Evolutionary conservation across 1,284 basidiomycete species (phyloP), one percentile per base, ranked within the genome.

Genomic region (Leccinum olivaceoglutinosum): DNA sequence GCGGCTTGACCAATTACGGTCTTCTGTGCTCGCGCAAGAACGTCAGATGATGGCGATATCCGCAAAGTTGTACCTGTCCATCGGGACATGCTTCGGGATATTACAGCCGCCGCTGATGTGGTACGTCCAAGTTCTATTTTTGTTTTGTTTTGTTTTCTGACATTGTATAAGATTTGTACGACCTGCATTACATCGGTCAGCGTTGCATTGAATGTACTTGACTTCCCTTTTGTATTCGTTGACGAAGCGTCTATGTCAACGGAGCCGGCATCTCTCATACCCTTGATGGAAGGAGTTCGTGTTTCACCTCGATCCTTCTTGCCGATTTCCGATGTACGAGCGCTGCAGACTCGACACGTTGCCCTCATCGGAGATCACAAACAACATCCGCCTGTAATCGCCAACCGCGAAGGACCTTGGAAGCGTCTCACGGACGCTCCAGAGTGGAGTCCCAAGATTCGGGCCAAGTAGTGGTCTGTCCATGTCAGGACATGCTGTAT

Each of bases 181-280:
- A 94, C 92, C 0, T 93, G 91, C 70, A 82, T 94, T 54, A 87
- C 89, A 0, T 84, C 91, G 5, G 88, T 86, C 8, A 85, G 83
- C 16, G 72, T 74, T 38, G 77, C 81, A 1, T 73, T 89, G 63
- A 82, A 85, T 66, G 81, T 86, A 16, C 82, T 89, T 54, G 95
- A 98, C 72, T 96, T 97, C 71, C 96, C 95, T 1, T 84, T 97
- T 39, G 94, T 98, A 7, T 95, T 97, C 71, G 78, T 98, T 34
- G 95, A 98, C 74, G 96, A 98, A 76, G 95, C 94, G 2, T 93
- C 91, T 9, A 97, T 96, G 93, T 94, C 93, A 11, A 96, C 94
- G 2, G 95, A 98, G 76, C 93, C 94, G 14, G 87, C 92, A 25
- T 89, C 90, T 11, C 77, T 95, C 55, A 87, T 96, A 63, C 92